Evolutionary conservation across 73 alveolate species (phyloP), one percentile per base, ranked within the genome.

Genomic region (Urostyla sp.): DNA sequence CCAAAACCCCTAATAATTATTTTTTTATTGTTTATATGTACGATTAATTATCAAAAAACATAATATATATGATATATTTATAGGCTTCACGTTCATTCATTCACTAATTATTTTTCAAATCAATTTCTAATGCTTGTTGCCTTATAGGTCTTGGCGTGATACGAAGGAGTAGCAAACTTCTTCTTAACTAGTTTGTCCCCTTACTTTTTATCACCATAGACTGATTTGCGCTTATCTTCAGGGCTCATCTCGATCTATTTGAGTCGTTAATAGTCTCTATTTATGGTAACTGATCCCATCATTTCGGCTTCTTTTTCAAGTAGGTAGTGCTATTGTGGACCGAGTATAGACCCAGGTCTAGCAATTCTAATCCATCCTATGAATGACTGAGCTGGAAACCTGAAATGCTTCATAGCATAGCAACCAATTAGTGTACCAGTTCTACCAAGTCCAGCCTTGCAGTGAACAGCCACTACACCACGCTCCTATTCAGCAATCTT

Each of bases 361-460:
- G 85, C 87, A 16, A 90, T 85, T 8, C 96, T 76, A 6, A 87
- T 80, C 92, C 93, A 90, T n/a, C 94, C 94, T 1, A 78, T 80
- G 36, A 85, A 79, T 27, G 59, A 69, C 75, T 85, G 63, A 50
- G 94, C 87, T 46, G 88, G 92, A 50, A 90, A 35, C 32, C 53
- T 31, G 76, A 67, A 59, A 75, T 75, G 91, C 81, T 87, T 54
- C 95, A 87, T 67, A 20, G 92, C 90, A 84, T 85, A 79, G 53
- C 80, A 35, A 31, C 91, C 91, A 38, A 95, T 95, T 60, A 95
- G 56, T 8, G 98, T 91, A 2, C 99, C 99, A 46, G 99, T 95
- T 58, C 99, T 83, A 18, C 99, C 99, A 15, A 95, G 80, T 4
- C 99, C 99, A 18, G 99, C 99, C 74, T 95, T 90, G 77, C 99